Base-by-base conservation (phyloP, 805 yeast species). In the Brettanomyces nanus region DNA sequence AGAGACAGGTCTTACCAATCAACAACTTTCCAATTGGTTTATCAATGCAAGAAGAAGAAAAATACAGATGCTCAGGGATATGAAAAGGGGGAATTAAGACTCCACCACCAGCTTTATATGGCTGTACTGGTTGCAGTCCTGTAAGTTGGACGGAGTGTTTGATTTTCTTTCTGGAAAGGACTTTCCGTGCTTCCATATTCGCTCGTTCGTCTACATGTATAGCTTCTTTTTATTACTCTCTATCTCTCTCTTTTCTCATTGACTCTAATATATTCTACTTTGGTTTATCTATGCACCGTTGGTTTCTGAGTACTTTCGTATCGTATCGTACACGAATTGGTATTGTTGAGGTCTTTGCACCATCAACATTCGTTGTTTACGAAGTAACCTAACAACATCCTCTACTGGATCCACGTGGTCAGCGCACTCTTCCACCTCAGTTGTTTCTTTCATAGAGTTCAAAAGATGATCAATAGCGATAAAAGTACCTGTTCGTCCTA, bases 21-120 rank as follows among this genome's bases (percentile, higher is more conserved):
- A 75, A 50, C 80, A 75, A 47, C 61, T 75, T 42, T 66, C 74
- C 42, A 75, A 75, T 48, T 75, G 80, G 80, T 75, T 75, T 46
- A 75, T 75, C 49, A 75, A 75, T 52, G 80, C 80, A 14, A 64
- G 80, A 54, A 61, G 80, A 50, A 60, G 80, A 45, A 75, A 74
- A 53, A 71, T 76, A 36, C 73, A 69, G 52, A 49, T 57, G 31
- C 58, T 74, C 43, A 66, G 71, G 47, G 71, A 71, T 44, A 45
- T 54, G 22, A 51, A 52, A 33, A 19, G 27, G 7, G 31, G 15
- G 14, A 34, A 23, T 20, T 17, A 33, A n/a, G n/a, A 17, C 31
- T 6, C 31, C 31, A 13, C 14, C 31, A 28, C n/a, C n/a, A n/a
- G n/a, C n/a, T n/a, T n/a, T n/a, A n/a, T n/a, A n/a, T n/a, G n/a